Evolutionary conservation across 148 eudicot species (phyloP), one percentile per base, ranked within the genome.

Genomic region (Cornus florida): DNA sequence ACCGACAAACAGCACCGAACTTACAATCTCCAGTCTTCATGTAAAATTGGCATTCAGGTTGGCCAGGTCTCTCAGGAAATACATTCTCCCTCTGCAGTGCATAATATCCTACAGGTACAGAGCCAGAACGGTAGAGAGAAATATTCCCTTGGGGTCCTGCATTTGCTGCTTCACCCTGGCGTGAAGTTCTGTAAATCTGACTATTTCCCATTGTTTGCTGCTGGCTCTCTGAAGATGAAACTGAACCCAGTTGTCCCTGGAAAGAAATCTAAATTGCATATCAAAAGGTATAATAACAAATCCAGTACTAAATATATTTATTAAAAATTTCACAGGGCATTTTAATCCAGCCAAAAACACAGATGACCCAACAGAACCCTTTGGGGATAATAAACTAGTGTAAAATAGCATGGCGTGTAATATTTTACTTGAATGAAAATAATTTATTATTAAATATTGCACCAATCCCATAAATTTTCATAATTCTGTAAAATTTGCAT

Each of bases 1-100:
- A 96, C 73, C 90, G 89, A 80, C 99, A 96, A 53, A 93, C 92
- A n/a, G 95, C 95, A 78, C 99, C 99, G 80, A 91, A 96, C 81
- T 93, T 96, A 88, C 99, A 96, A 83, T 96, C 99, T 71, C 99
- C 99, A 7, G 99, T 96, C 84, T 96, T 96, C 93, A 93, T 87
- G 80, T 93, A 96, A 82, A 93, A 96, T 76, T 96, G 98, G 77
- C 99, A 96, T 77, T 96, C 98, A 46, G 98, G 94, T 66, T 93
- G 97, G 9, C 99, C 99, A 6, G 94, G 95, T 80, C 99, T 91
- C 87, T 96, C 99, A 1, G 99, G 99, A 82, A 94, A 96, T 59
- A 91, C 88, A 81, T 81, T 91, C 32, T 93, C 93, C 71, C 90
- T 84, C 64, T 93, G 97, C 82, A 92, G 71, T 31, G 99, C 89